Percentiles rank a stretch among this genome's conserved stretches.
phyloP scores from a whole-genome alignment of 768 basidiomycete genomes.

The Mrakia gelida region DNA sequence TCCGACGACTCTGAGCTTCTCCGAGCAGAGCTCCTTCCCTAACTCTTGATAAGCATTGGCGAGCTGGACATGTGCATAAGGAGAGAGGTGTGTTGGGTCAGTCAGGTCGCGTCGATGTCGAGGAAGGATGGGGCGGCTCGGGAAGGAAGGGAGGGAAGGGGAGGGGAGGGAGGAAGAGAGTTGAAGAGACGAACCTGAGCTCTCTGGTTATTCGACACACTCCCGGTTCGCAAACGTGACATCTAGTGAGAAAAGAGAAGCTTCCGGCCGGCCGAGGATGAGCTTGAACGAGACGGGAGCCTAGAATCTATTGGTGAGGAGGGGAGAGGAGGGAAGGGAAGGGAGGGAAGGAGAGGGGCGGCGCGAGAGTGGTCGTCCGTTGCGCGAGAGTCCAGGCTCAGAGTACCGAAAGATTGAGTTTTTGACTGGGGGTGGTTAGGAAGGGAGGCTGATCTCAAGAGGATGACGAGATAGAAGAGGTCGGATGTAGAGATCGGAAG shows the following conservation, averaged over 20 bases:
- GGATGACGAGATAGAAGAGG: too few relatives aligned
- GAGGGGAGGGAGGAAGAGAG: background rate
- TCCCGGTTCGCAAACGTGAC: constrained; percentile 6
- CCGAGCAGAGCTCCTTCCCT: constrained; percentile 88
- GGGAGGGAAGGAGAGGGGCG: background rate
- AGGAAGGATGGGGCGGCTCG: too few relatives aligned
- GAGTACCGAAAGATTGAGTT: too few relatives aligned
- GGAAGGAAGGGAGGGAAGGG: background rate
- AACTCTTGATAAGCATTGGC: constrained; percentile 95
- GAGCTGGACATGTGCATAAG: constrained; percentile 52
- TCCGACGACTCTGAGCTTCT: constrained; percentile 83
- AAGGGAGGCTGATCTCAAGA: too few relatives aligned
- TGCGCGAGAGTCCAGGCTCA: too few relatives aligned
- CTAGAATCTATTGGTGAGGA: background rate
- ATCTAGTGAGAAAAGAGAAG: background rate
- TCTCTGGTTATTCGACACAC: constrained; percentile 12
- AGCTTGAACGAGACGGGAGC: background rate
- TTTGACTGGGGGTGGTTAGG: too few relatives aligned
- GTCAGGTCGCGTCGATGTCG: background rate
- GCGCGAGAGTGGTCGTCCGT: background rate
- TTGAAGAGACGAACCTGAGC: constrained; percentile 7
- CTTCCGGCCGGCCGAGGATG: background rate
- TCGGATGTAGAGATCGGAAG: too few relatives aligned
- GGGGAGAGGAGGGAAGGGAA: background rate
- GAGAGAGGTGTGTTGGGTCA: background rate